phyloP scores from a whole-genome alignment of 75 land plant species.

The Pseudotsuga menziesii region DNA sequence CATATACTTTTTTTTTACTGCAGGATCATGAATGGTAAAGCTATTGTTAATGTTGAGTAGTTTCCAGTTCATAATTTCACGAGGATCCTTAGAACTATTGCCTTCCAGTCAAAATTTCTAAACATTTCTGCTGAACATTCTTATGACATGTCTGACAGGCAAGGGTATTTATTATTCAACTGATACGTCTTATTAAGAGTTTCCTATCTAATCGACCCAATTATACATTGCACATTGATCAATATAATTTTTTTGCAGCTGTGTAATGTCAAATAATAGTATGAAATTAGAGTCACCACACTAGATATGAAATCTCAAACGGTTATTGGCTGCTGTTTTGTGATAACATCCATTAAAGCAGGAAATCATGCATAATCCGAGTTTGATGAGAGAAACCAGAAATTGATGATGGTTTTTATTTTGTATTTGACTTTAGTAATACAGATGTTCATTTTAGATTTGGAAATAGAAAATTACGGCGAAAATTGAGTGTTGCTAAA shows the following conservation, averaged over 20 bases:
- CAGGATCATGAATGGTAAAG: too few relatives aligned
- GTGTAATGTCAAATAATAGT: too few relatives aligned
- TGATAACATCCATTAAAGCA: too few relatives aligned
- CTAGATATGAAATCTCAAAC: too few relatives aligned
- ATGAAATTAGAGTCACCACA: too few relatives aligned
- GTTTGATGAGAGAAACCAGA: background rate
- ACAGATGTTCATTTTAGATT: background rate
- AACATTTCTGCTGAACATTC: background rate
- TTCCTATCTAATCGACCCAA: background rate
- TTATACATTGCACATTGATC: too few relatives aligned
- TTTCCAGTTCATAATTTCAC: background rate
- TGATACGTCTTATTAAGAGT: background rate
- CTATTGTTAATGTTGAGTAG: background rate
- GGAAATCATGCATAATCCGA: background rate
- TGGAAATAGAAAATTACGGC: background rate
- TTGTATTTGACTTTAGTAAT: background rate
- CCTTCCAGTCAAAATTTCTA: background rate
- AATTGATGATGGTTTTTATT: background rate
- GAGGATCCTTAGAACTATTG: background rate
- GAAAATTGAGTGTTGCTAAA: background rate
- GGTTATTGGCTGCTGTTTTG: too few relatives aligned
- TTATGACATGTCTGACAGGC: background rate
- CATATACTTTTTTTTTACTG: too few relatives aligned
- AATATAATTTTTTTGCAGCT: too few relatives aligned
- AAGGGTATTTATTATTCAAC: background rate